Evolutionary conservation across 805 yeast species (phyloP), one percentile per base, ranked within the genome.

Genomic region (Candida endomychidarum): DNA sequence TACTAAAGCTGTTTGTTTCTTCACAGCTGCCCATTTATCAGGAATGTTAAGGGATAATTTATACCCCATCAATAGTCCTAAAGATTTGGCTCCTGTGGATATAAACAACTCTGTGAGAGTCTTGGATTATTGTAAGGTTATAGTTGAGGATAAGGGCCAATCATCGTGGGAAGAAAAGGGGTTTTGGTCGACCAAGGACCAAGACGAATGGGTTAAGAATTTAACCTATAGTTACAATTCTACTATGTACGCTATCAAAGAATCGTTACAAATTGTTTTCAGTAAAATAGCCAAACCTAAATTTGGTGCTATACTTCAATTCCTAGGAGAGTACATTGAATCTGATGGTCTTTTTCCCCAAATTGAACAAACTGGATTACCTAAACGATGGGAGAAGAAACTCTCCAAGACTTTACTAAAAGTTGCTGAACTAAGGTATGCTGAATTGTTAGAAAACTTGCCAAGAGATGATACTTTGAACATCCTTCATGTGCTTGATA

Each of bases 391-490:
- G 75, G 74, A 68, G 37, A 62, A 56, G 45, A 58, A 59, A 34
- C 51, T 71, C 18, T 53, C 63, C 2, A 65, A 61, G 34, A 27
- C 67, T 1, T 50, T 72, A 9, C 50, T 70, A 6, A 51, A 66
- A 28, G 52, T 56, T n/a, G 55, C 74, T 2, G 73, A 67, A 36
- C 31, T 51, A 3, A 54, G 70, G 43, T 71, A 71, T 39, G 70
- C 70, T 5, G 65, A 60, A 14, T 50, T 64, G 20, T 52, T 70
- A 15, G 64, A 70, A 3, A 59, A 60, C 5, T 63, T 85, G n/a
- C 93, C 95, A 0, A 64, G 83, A 45, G 75, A 71, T 52, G 65
- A 69, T 28, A 65, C 80, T 0, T 56, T 83, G 6, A 76, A 70
- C 27, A 61, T 81, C 2, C 52, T 69, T 18, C 83, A 83, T 58